Conservation (phyloP, 805 yeast genomes). For the Yamadazyma philogaea region DNA sequence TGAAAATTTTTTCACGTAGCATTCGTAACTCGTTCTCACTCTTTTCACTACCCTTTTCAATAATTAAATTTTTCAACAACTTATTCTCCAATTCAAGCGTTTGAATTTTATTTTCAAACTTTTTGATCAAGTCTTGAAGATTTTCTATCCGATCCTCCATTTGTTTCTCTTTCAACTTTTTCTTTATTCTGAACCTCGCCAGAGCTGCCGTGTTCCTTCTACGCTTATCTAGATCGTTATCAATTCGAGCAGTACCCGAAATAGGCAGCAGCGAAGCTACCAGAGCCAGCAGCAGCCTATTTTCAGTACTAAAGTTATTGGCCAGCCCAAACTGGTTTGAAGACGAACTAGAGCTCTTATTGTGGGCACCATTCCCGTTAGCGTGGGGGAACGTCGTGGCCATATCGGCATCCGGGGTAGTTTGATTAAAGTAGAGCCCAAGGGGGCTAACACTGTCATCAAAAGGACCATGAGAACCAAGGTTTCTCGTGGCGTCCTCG, state of each 20-base stretch:
- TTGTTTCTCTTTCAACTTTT: constrained; percentile 56
- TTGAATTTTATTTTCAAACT: constrained; percentile 45
- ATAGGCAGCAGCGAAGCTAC: constrained; percentile 1
- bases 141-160: constrained; percentile 48
- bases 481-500: too few relatives aligned
- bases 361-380: background rate
- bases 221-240: constrained; percentile 45
- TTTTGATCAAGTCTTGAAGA: constrained; percentile 44
- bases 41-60: constrained; percentile 47
- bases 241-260: constrained; percentile 1
- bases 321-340: background rate
- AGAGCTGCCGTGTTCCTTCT: constrained; percentile 63
- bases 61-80: constrained; percentile 51
- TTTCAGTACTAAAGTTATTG: background rate
- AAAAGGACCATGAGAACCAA: too few relatives aligned
- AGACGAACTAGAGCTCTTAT: background rate
- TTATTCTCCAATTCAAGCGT: constrained; percentile 62
- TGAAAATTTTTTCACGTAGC: constrained; percentile 29
- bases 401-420: background rate
- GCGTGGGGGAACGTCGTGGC: constrained; percentile 1
- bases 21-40: constrained; percentile 36
- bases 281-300: constrained; percentile 4
- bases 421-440: constrained; percentile 1
- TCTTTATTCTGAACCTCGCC: constrained; percentile 61
- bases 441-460: constrained; percentile 3